Evolutionary conservation across 2,329 filamentous ascomycete species (phyloP).

Genomic region (Rhynchosporium secalis): DNA sequence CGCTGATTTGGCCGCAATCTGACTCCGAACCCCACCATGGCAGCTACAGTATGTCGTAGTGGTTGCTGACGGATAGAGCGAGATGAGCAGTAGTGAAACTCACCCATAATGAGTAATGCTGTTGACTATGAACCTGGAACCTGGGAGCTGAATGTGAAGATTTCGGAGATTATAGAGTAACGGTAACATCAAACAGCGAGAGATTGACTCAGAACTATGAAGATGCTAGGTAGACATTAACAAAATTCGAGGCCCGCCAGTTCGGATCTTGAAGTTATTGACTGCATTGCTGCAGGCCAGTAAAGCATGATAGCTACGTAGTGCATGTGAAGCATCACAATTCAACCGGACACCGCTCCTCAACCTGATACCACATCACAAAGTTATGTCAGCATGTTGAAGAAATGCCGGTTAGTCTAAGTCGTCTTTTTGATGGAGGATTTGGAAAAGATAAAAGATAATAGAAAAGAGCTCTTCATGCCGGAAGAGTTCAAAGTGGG

Average conservation of each 20-base stretch:
- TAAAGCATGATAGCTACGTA: background rate
- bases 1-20: background rate
- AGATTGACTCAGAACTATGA: background rate
- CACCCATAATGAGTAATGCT: background rate
- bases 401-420: background rate
- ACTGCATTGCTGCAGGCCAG: background rate
- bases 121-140: background rate
- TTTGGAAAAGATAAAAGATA: background rate
- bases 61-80: background rate
- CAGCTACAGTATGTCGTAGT: background rate
- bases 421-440: background rate
- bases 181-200: background rate
- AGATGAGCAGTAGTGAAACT: background rate
- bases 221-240: background rate
- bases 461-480: background rate
- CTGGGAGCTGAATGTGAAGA: background rate
- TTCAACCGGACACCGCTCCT: background rate
- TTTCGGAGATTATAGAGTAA: background rate
- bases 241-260: background rate
- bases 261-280: background rate
- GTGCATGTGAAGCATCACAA: background rate
- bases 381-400: background rate
- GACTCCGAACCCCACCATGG: conserved; percentile 1
- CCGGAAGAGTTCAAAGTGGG: background rate
- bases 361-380: background rate